Base-by-base conservation (phyloP, 169 alveolate genomes). In the Eimeria acervulina region DNA sequence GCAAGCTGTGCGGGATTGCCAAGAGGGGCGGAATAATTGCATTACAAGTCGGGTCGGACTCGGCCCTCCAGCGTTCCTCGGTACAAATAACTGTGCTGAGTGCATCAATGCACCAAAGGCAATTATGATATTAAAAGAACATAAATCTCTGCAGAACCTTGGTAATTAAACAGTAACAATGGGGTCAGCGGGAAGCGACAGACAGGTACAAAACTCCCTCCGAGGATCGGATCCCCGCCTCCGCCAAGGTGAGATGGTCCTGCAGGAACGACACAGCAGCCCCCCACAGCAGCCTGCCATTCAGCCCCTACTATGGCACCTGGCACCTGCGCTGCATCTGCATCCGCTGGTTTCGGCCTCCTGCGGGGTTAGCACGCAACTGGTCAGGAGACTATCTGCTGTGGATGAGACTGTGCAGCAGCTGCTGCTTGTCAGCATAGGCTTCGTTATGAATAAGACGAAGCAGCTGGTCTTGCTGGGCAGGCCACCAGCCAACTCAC, bases 191-290 rank as follows among this genome's bases (percentile, higher is more conserved):
- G 23, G 92, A 55, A 15, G 55, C 92, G 19, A 84, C 92, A 17
- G 92, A 84, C 28, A 84, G 78, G 52, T 52, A 84, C 51, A 84
- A 33, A 17, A 63, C 78, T 38, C 92, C 78, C 38, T 84, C 92
- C 61, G 92, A 15, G 36, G 80, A 52, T 5, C 92, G 92, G 63
- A 84, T 84, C 28, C 92, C 92, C n/a, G 78, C 92, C 76, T 84
- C 92, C 33, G 52, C 15, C 36, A 84, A 66, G 28, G 92, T 52
- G 36, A 84, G 92, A n/a, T 84, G 92, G 55, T 84, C 92, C 92
- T 84, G 63, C 38, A 55, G 3, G 19, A 6, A 13, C 7, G 36
- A 63, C 72, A 40, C 78, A 13, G 19, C 55, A 26, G 38, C 76
- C 3, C 76, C 7, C 76, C 17, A 26, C 42, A 23, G 23, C 36